Evolutionary conservation across 2,329 filamentous ascomycete genomes (phyloP), one percentile per base, ranked within the genome.

Genomic region (Camptophora hylomeconis): DNA sequence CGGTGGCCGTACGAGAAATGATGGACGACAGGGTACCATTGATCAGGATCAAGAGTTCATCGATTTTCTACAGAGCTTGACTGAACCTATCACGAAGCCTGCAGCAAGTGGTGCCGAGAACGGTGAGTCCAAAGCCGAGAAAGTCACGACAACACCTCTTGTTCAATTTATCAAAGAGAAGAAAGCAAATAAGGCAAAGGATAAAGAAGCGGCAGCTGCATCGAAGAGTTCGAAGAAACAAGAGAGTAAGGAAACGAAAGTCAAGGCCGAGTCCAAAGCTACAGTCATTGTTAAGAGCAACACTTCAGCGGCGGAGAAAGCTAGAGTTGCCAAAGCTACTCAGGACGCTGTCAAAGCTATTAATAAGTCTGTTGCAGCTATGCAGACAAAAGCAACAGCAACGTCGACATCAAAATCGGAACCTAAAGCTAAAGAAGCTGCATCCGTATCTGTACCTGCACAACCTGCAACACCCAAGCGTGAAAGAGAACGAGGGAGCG

Each of bases 21-120:
- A 98, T 60, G 73, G 75, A 30, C 75, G 86, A 9, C 82, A 93
- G 51, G 89, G 87, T 30, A 93, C 84, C 3, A 95, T 98, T 42
- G 89, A 98, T 46, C 84, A 93, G 50, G 89, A 98, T 47, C 75
- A 82, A 0, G 89, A 95, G 45, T 98, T 94, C 45, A 92, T 94
- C 61, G 74, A 76, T 15, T 98, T 95, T 51, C 67, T 98, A 5
- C 80, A 92, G 51, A 79, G 72, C 30, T 67, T 95, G 25, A 92
- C 86, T 1, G 83, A 92, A 42, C 72, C 69, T 2, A 63, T 72
- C 36, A 54, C 57, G n/a, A 75, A 69, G 46, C 54, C 69, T 8
- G 46, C 59, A 7, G 54, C 60, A 1, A 66, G 65, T 14, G 57
- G 67, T 15, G 41, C 49, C 8, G 67, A 66, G 21, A 53, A 65